phyloP scores from a whole-genome alignment of 805 yeast species.

The Wickerhamiella lipophila region DNA sequence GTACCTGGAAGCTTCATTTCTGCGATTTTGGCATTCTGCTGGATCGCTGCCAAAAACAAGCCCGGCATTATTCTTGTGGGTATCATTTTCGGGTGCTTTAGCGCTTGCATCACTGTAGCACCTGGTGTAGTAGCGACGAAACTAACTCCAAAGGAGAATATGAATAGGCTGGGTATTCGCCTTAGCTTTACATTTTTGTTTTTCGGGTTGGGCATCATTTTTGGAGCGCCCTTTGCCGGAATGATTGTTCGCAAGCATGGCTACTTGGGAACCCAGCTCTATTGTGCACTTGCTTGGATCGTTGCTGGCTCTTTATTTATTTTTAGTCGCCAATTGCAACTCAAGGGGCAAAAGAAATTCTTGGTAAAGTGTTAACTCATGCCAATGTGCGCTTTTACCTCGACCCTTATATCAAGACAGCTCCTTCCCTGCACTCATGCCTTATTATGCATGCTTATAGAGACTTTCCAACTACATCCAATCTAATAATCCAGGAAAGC shows the following conservation, averaged over 20 bases:
- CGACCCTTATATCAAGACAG: no score
- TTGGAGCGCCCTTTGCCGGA: constrained; percentile 25
- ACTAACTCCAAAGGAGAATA: constrained; percentile 18
- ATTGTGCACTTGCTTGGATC: constrained; percentile 10
- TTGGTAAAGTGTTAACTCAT: background rate
- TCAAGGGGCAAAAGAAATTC: background rate
- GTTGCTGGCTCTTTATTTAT: background rate
- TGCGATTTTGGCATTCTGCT: constrained; percentile 25
- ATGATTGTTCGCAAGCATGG: constrained; percentile 14
- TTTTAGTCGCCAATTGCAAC: constrained; percentile 6
- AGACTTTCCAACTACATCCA: background rate
- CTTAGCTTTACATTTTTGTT: constrained; percentile 52
- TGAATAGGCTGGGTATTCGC: constrained; percentile 22
- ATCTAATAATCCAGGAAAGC: background rate
- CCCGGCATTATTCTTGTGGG: constrained; percentile 24
- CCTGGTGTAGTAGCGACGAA: constrained; percentile 24
- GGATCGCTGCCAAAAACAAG: constrained; percentile 25
- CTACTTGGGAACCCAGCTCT: constrained; percentile 13
- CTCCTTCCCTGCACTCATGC: no score
- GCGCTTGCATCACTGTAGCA: constrained; percentile 24
- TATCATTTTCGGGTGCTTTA: constrained; percentile 24
- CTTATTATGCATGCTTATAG: background rate
- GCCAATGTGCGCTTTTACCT: no score
- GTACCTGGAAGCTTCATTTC: constrained; percentile 25
- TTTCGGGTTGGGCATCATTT: constrained; percentile 37